phyloP scores from a whole-genome alignment of 805 yeast species.

The Candida patagonica region DNA sequence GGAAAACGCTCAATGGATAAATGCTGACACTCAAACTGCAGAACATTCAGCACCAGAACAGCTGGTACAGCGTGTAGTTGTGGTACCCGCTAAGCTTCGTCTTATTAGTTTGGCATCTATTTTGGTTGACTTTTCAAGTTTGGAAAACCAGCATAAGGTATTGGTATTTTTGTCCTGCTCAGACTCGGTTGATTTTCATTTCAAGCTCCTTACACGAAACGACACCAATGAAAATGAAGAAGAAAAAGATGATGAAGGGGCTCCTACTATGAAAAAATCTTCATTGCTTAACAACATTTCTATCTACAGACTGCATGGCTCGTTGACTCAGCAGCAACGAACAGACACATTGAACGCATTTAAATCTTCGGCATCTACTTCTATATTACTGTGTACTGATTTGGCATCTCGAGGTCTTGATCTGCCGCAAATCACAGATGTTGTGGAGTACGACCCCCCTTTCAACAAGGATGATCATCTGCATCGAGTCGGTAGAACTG shows the following conservation, averaged over 20 bases:
- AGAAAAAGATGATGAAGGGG: slow-evolving; percentile 24
- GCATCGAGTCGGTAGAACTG: slow-evolving; percentile 96
- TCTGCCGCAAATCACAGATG: slow-evolving; percentile 74
- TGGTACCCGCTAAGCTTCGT: slow-evolving; percentile 88
- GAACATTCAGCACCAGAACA: slow-evolving; percentile 75
- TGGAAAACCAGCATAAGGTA: slow-evolving; percentile 22
- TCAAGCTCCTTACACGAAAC: slow-evolving; percentile 55
- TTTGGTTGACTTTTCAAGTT: slow-evolving; percentile 40
- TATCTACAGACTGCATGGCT: slow-evolving; percentile 76
- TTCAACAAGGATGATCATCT: slow-evolving; percentile 89
- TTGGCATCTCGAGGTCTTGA: slow-evolving; percentile 97
- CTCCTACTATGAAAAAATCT: slow-evolving; percentile 39
- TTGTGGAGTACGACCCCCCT: slow-evolving; percentile 92
- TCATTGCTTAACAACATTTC: slow-evolving; percentile 42
- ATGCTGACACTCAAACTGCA: slow-evolving; percentile 26
- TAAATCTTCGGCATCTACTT: slow-evolving; percentile 21
- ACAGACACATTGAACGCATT: slow-evolving; percentile 65
- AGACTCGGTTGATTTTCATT: slow-evolving; percentile 94
- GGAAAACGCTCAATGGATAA: slow-evolving; percentile 62
- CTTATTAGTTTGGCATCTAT: slow-evolving; percentile 69
- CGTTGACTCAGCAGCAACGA: slow-evolving; percentile 75
- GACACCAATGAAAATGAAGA: slow-evolving; percentile 34
- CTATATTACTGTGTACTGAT: slow-evolving; percentile 86
- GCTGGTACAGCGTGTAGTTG: slow-evolving; percentile 65
- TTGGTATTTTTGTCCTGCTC: slow-evolving; percentile 90